Evolutionary conservation across 306 rosid genomes (phyloP).

Genomic region (Senna siamea): DNA sequence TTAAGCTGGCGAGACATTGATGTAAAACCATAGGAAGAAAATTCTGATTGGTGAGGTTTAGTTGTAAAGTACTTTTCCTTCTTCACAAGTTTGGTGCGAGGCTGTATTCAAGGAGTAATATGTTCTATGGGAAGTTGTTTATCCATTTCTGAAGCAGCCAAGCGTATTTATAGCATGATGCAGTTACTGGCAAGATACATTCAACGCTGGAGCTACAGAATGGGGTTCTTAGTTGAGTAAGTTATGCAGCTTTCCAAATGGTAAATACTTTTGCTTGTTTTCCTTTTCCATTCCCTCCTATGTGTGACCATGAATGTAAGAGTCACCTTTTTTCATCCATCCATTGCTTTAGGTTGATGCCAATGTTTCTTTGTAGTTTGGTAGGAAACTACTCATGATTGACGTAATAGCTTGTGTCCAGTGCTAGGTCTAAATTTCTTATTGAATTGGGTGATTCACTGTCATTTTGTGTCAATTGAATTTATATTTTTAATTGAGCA

Average conservation of each 20-base stretch:
- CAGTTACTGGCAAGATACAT: slow-evolving; percentile 32
- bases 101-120: slow-evolving; percentile 20
- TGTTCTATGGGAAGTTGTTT: slow-evolving; percentile 18
- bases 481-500: slow-evolving; percentile 3
- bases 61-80: slow-evolving; percentile 4
- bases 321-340: slow-evolving; percentile 20
- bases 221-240: slow-evolving; percentile 40
- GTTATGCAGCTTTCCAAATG: slow-evolving; percentile 40
- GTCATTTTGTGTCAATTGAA: slow-evolving; percentile 20
- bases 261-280: slow-evolving; percentile 29
- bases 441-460: slow-evolving; percentile 4
- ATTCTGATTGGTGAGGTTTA: background rate
- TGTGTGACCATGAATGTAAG: slow-evolving; percentile 21
- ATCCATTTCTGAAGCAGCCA: slow-evolving; percentile 32
- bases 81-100: slow-evolving; percentile 16
- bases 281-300: slow-evolving; percentile 27
- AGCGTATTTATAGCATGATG: slow-evolving; percentile 34
- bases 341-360: slow-evolving; percentile 26
- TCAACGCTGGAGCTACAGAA: slow-evolving; percentile 39
- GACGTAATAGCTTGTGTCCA: slow-evolving; percentile 21
- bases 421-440: slow-evolving; percentile 21
- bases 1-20: background rate
- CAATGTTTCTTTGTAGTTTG: slow-evolving; percentile 4
- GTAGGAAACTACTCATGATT: slow-evolving; percentile 21
- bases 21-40: slow-evolving; percentile 18